Percentiles rank a stretch among this genome's conserved stretches.
Conservation (phyloP, 139 green algal genomes). For the Micromonas commoda region DNA sequence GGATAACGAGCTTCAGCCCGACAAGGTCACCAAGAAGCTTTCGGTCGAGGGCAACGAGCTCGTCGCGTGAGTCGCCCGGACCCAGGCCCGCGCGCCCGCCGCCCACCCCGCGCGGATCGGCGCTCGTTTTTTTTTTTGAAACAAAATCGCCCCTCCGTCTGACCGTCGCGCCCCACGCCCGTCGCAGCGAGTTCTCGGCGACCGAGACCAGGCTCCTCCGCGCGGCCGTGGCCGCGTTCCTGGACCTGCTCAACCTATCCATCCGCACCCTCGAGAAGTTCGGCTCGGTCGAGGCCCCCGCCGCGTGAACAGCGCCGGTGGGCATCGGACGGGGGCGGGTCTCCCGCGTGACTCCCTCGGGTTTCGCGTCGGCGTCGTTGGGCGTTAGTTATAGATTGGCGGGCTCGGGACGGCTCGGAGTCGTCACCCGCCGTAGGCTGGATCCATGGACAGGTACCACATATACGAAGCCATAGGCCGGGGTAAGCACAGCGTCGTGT, state of each 20-base stretch:
- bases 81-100: too few relatives aligned
- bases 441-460: conserved; percentile 52
- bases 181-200: conserved; percentile 5
- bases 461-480: conserved; percentile 86
- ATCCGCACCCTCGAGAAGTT: conserved; percentile 14
- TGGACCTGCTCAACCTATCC: conserved; percentile 7
- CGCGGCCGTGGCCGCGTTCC: not conserved
- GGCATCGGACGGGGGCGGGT: not conserved
- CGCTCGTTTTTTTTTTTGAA: not conserved
- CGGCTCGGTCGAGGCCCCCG: too few relatives aligned
- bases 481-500: conserved; percentile 83
- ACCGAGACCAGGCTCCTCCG: conserved; percentile 12
- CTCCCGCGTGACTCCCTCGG: not conserved
- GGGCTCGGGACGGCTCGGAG: too few relatives aligned
- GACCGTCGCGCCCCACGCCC: too few relatives aligned
- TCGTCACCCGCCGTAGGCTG: too few relatives aligned
- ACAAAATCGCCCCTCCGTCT: too few relatives aligned
- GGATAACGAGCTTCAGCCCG: conserved; percentile 3
- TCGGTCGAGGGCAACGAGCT: not conserved
- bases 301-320: too few relatives aligned
- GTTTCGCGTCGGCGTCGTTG: not conserved
- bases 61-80: not conserved
- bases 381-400: too few relatives aligned
- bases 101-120: not conserved
- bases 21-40: conserved; percentile 16